phyloP scores from a whole-genome alignment of 352 stramenopile species.

The Pythium dissotocum region DNA sequence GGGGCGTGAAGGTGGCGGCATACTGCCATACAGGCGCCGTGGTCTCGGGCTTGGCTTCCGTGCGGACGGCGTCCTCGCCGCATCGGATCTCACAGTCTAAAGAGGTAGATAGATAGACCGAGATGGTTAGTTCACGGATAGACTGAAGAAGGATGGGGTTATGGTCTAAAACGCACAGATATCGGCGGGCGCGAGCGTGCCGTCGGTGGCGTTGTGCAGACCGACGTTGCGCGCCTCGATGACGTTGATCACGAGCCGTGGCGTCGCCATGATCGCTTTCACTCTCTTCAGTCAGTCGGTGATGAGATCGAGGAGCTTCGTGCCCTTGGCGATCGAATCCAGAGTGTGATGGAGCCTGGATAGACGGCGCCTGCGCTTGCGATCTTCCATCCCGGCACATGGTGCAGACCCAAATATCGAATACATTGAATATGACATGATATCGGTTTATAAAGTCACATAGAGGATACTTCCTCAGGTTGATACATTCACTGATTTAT shows the following conservation, averaged over 20 bases:
- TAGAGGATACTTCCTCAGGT: not conserved
- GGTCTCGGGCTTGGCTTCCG: conserved; percentile 44
- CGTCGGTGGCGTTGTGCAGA: conserved; percentile 14
- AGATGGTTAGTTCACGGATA: not conserved
- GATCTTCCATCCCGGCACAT: conserved; percentile 8
- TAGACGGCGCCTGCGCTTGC: conserved; percentile 12
- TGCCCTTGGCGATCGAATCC: conserved; percentile 11
- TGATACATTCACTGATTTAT: not conserved
- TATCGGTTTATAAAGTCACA: not conserved
- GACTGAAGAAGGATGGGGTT: not conserved
- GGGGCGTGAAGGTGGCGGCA: conserved; percentile 53
- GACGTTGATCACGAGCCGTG: conserved; percentile 23
- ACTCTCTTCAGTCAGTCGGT: not conserved
- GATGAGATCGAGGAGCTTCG: not conserved
- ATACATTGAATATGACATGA: not conserved
- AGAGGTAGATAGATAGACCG: not conserved
- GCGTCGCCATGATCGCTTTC: conserved; percentile 13
- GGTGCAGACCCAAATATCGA: not conserved
- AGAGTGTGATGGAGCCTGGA: conserved; percentile 2
- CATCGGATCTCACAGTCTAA: conserved; percentile 64
- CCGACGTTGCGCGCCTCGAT: conserved; percentile 23
- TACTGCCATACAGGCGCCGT: conserved; percentile 51
- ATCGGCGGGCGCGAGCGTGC: conserved; percentile 11
- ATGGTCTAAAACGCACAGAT: conserved; percentile 8
- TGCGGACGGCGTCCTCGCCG: conserved; percentile 49